These are phyloP conservation scores for Raphanus hybrid DNA, from an alignment of 441 rosid species.

Conservation along the genomic window DNA sequence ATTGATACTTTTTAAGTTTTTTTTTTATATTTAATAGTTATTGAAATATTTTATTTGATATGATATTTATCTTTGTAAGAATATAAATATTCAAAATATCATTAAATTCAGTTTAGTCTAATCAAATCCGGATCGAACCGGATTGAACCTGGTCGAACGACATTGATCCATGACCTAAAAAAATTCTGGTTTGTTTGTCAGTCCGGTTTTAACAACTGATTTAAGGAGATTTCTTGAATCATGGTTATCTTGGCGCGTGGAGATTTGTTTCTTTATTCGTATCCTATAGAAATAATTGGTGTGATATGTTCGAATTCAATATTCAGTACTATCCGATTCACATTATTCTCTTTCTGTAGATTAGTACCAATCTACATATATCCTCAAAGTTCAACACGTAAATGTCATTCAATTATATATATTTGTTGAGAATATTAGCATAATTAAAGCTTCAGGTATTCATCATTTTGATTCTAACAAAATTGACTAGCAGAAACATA, in stretches of 20 bases:
- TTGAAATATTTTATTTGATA: too few species aligned
- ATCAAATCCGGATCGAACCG: too few species aligned
- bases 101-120: too few species aligned
- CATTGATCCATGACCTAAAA: too few species aligned
- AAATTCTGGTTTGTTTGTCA: too few species aligned
- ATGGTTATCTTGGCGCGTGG: constrained; percentile 19
- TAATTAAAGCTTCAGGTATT: neutral
- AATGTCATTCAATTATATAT: neutral
- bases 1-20: too few species aligned
- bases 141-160: too few species aligned
- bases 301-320: neutral
- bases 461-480: neutral
- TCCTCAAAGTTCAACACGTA: constrained; percentile 9
- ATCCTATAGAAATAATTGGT: constrained; percentile 1
- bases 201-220: neutral
- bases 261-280: neutral
- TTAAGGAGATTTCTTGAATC: neutral
- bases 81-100: too few species aligned
- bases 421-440: neutral
- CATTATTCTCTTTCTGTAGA: neutral
- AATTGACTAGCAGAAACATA: neutral
- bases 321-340: neutral
- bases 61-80: too few species aligned
- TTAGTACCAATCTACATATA: neutral
- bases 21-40: too few species aligned